Percentiles rank a stretch among this genome's conserved stretches.
phyloP scores from a whole-genome alignment of 139 green algal species.

The Chlorella vulgaris region DNA sequence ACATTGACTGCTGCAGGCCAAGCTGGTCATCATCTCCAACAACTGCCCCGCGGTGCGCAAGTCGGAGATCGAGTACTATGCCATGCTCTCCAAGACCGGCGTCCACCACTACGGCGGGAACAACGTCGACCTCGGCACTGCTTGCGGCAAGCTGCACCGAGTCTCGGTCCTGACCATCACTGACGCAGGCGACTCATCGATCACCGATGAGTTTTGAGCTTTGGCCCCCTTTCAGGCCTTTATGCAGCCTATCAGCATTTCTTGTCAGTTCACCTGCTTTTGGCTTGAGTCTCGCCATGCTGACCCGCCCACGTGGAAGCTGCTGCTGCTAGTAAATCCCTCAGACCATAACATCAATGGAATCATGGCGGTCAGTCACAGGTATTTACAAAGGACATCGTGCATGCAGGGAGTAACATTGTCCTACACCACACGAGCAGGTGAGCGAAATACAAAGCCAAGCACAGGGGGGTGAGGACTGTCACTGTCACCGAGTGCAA shows the following conservation, averaged over 20 bases:
- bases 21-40: constrained; percentile 98
- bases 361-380: too few relatives aligned
- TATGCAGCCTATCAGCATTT: neutral
- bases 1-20: constrained; percentile 70
- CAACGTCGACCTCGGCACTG: constrained; percentile 99
- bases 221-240: neutral
- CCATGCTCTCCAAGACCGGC: constrained; percentile 98
- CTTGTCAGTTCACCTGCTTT: too few relatives aligned
- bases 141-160: constrained; percentile 97
- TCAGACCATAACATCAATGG: too few relatives aligned
- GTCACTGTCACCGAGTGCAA: too few relatives aligned
- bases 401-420: too few relatives aligned
- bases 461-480: neutral
- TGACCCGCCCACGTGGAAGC: too few relatives aligned
- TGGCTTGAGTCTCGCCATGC: too few relatives aligned
- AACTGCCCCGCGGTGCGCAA: constrained; percentile 96
- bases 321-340: too few relatives aligned
- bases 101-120: constrained; percentile 99
- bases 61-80: constrained; percentile 99
- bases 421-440: neutral
- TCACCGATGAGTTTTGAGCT: constrained; percentile 79
- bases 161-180: constrained; percentile 95
- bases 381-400: too few relatives aligned
- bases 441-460: neutral
- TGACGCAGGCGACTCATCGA: constrained; percentile 95